phyloP scores from a whole-genome alignment of 345 rosid species.

The Abelmoschus esculentus region DNA sequence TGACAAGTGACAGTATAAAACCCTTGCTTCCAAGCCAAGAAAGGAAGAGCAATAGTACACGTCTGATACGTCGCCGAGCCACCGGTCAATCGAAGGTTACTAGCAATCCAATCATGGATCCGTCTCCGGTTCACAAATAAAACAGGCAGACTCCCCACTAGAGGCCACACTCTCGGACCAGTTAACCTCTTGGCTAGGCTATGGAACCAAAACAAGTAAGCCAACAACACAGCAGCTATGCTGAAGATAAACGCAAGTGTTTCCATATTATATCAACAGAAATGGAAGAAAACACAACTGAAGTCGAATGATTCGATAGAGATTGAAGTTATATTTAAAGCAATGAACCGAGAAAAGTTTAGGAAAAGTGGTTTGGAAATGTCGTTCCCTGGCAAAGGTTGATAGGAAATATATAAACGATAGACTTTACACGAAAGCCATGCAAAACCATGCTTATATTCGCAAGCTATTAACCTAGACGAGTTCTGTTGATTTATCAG shows the following conservation, averaged over 20 bases:
- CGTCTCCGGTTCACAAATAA: conserved; percentile 47
- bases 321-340: conserved; percentile 19
- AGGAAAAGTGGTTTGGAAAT: conserved; percentile 74
- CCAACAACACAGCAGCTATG: conserved; percentile 31
- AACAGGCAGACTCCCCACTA: conserved; percentile 43
- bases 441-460: no score
- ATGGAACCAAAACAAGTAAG: conserved; percentile 72
- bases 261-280: conserved; percentile 36
- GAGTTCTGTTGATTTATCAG: no score
- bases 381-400: conserved; percentile 17
- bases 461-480: no score
- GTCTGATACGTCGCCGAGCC: conserved; percentile 75
- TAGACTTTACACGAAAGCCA: no score
- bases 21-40: conserved; percentile 61
- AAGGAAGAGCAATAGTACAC: conserved; percentile 61
- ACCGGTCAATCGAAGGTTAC: conserved; percentile 59
- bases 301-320: neutral
- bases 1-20: conserved; percentile 81
- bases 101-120: conserved; percentile 76
- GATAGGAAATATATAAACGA: conserved; percentile 29
- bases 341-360: conserved; percentile 26
- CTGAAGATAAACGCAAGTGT: conserved; percentile 20
- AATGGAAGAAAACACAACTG: neutral
- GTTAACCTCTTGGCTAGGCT: conserved; percentile 49
- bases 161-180: conserved; percentile 37